Conservation (phyloP, 2,329 filamentous ascomycete genomes). For the Aspergillus fumigatus region DNA sequence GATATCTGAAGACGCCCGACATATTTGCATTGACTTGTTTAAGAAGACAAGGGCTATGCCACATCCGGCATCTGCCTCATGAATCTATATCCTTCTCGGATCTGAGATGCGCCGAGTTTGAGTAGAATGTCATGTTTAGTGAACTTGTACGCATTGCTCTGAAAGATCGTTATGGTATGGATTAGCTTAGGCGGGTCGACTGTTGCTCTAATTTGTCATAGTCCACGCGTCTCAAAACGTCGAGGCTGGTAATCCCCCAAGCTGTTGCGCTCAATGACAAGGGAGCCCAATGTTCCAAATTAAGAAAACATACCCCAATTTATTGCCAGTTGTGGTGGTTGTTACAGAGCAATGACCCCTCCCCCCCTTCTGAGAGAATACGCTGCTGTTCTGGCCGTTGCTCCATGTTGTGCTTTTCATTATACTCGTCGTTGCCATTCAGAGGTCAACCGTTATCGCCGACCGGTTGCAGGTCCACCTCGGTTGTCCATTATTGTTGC, state of each 20-base stretch:
- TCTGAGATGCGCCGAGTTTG: neutral
- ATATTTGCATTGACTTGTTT: neutral
- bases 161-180: neutral
- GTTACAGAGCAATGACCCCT: neutral
- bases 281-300: neutral
- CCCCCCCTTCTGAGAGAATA: slow-evolving; percentile 5
- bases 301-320: neutral
- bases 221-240: neutral
- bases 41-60: neutral
- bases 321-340: slow-evolving; percentile 1
- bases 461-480: slow-evolving; percentile 14
- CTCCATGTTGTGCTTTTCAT: slow-evolving; percentile 4
- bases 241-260: neutral
- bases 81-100: neutral
- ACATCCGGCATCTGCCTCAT: neutral
- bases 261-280: neutral
- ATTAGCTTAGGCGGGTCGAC: neutral
- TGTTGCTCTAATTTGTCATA: neutral
- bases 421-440: neutral
- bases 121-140: neutral
- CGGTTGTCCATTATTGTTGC: slow-evolving; percentile 3
- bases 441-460: slow-evolving; percentile 5
- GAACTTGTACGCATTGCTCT: neutral
- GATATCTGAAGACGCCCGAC: neutral
- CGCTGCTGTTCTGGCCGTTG: slow-evolving; percentile 16